Conservation (phyloP, 2,329 filamentous ascomycete genomes). For the Dryadomyces quercivorus region DNA sequence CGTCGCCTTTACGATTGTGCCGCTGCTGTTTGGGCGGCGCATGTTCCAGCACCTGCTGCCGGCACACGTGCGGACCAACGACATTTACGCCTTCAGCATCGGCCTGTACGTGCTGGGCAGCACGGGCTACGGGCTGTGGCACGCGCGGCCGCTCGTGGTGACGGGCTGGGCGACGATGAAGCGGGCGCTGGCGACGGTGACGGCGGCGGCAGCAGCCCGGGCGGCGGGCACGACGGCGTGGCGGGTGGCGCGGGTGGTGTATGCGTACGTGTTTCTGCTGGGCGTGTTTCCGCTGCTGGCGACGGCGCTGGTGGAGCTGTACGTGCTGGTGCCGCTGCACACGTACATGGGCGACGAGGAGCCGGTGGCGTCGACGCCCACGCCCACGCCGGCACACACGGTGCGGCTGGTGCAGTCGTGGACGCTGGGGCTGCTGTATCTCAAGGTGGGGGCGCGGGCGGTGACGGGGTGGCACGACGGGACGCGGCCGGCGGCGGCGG, state of each 20-base stretch:
- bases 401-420: constrained; percentile 86
- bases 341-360: constrained; percentile 49
- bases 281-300: constrained; percentile 74
- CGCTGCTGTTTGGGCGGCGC: constrained; percentile 70
- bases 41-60: constrained; percentile 67
- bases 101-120: constrained; percentile 73
- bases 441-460: constrained; percentile 64
- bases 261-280: constrained; percentile 63
- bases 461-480: constrained; percentile 55
- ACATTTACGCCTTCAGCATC: constrained; percentile 91
- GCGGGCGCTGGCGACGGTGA: constrained; percentile 14
- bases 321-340: constrained; percentile 75
- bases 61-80: constrained; percentile 64
- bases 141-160: constrained; percentile 28
- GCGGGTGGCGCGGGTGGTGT: constrained; percentile 41
- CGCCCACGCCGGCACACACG: constrained; percentile 35
- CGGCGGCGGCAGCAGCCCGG: constrained; percentile 16
- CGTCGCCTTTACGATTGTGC: constrained; percentile 73
- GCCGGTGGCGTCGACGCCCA: constrained; percentile 16
- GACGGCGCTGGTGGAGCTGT: constrained; percentile 73
- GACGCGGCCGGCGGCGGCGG: constrained; percentile 60
- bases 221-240: constrained; percentile 16
- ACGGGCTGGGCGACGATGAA: constrained; percentile 20
- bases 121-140: constrained; percentile 47
- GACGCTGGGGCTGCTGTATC: constrained; percentile 84